These are phyloP conservation scores for Phoenix dactylifera DNA, from an alignment of 176 grass and related monocot species.

Conservation along the genomic window DNA sequence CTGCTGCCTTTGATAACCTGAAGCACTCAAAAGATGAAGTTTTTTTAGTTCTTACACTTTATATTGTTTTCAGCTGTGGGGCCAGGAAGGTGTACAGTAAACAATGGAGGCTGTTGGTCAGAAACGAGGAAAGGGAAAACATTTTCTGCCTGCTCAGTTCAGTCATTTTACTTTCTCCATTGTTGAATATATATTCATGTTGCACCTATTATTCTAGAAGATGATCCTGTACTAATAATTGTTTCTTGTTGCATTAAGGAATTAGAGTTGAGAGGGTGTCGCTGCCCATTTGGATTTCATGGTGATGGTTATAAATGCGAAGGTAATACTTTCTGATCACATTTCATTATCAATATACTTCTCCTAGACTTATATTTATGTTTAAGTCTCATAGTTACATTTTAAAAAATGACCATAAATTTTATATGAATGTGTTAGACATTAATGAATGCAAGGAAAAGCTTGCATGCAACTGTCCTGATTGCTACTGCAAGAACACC, in stretches of 20 bases:
- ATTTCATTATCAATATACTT: too few species aligned
- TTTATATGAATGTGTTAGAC: conserved; percentile 28
- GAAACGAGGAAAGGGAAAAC: conserved; percentile 39
- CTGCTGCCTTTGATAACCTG: too few species aligned
- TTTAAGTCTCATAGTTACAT: background rate
- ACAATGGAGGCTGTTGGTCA: conserved; percentile 80
- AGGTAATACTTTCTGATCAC: conserved; percentile 22
- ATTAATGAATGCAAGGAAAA: conserved; percentile 73
- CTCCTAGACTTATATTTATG: too few species aligned
- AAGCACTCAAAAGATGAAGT: too few species aligned
- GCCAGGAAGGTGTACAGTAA: conserved; percentile 61
- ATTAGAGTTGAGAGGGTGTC: conserved; percentile 45
- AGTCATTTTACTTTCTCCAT: background rate
- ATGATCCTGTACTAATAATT: background rate
- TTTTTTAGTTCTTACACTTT: too few species aligned
- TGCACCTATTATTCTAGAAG: too few species aligned
- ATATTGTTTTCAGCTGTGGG: conserved; percentile 44
- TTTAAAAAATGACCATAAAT: background rate
- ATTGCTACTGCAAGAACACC: conserved; percentile 68
- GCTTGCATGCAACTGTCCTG: conserved; percentile 55
- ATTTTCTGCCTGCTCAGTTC: conserved; percentile 76
- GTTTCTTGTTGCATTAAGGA: conserved; percentile 24
- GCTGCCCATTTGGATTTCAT: conserved; percentile 58
- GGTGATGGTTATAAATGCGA: conserved; percentile 61
- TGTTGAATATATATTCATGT: too few species aligned